Evolutionary conservation across 495 filamentous ascomycete genomes (phyloP).

Genomic region (Staphylotrichum tortipilum): DNA sequence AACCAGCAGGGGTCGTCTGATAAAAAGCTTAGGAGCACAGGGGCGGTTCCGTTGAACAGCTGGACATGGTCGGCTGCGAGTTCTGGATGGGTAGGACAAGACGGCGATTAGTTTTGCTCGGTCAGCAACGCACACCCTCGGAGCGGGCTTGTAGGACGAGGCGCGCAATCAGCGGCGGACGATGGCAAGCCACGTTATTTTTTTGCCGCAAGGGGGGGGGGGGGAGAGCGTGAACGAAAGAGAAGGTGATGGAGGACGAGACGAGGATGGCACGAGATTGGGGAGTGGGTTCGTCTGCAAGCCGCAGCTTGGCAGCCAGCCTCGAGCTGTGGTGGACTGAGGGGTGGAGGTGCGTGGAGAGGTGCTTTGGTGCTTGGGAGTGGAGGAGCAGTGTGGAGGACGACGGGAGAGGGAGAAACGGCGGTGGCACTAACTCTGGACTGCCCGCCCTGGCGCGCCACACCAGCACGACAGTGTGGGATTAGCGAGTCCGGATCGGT

Average conservation of each 20-base stretch:
- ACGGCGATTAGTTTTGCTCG: too few relatives aligned
- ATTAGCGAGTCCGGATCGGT: constrained; percentile 16
- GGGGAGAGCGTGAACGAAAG: too few relatives aligned
- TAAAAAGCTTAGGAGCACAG: constrained; percentile 17
- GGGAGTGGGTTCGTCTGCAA: background rate
- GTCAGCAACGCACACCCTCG: too few relatives aligned
- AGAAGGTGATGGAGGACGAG: background rate
- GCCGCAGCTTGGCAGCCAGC: too few relatives aligned
- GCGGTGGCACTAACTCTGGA: constrained; percentile 14
- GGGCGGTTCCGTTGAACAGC: constrained; percentile 14
- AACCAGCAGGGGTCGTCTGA: constrained; percentile 26
- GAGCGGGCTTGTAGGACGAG: constrained; percentile 1
- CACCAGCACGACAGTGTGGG: constrained; percentile 21
- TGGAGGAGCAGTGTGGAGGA: too few relatives aligned
- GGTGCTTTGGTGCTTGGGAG: too few relatives aligned
- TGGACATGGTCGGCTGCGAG: constrained; percentile 13
- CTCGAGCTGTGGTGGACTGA: too few relatives aligned
- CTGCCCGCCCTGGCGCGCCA: constrained; percentile 10
- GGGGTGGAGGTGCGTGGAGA: background rate
- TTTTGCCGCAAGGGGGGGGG: background rate
- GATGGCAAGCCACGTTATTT: background rate
- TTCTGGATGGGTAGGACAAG: constrained; percentile 12
- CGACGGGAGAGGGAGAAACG: too few relatives aligned
- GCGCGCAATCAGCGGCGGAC: background rate
- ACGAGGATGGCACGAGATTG: background rate